Evolutionary conservation across 2,329 filamentous ascomycete species (phyloP).

Genomic region (Cytospora schulzeri): DNA sequence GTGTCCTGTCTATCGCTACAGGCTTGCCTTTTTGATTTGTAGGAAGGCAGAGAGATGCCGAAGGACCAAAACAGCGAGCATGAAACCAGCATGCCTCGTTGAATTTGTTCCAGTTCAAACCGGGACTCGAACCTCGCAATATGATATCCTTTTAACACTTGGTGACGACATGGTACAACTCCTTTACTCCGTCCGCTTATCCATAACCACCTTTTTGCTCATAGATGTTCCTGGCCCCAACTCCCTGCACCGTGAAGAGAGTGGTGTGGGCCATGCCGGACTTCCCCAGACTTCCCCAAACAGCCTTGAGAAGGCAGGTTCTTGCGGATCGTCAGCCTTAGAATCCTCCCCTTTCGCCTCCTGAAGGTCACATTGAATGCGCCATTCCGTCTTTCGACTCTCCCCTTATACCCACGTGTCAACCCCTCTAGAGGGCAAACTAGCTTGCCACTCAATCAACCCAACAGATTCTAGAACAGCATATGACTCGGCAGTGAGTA

Average conservation of each 20-base stretch:
- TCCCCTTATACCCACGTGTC: not conserved
- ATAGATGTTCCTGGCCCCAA: not conserved
- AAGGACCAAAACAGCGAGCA: not conserved
- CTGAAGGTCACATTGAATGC: not conserved
- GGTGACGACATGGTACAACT: not conserved
- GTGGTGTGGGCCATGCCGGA: not conserved
- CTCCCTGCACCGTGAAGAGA: not conserved
- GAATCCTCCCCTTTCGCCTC: not conserved
- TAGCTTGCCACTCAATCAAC: not conserved
- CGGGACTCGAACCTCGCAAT: not conserved
- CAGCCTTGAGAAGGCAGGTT: not conserved
- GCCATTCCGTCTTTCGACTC: not conserved
- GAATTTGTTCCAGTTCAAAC: not conserved
- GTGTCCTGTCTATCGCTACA: not conserved
- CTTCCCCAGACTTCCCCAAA: not conserved
- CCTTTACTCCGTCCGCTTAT: not conserved
- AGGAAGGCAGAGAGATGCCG: constrained; percentile 12
- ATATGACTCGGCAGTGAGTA: not conserved
- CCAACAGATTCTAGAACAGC: not conserved
- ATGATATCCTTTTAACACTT: not conserved
- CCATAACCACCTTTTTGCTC: not conserved
- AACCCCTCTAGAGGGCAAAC: not conserved
- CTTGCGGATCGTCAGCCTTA: not conserved
- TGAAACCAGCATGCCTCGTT: constrained; percentile 15
- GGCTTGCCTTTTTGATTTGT: not conserved